phyloP scores from a whole-genome alignment of 2,329 filamentous ascomycete species.

The Celoporthe dispersa region DNA sequence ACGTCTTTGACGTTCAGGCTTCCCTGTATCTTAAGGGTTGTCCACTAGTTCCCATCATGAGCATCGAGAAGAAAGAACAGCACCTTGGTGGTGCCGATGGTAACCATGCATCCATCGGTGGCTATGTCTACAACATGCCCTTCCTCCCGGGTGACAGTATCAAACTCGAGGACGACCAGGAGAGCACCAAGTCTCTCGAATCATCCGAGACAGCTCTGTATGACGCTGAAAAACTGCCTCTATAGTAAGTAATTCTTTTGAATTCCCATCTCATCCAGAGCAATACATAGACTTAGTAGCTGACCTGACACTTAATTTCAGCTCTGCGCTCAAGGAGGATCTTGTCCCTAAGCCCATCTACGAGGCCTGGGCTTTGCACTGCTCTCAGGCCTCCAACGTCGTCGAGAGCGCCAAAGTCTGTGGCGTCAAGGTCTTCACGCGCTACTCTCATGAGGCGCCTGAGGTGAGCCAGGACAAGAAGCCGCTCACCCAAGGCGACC shows the following conservation, averaged over 20 bases:
- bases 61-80: background rate
- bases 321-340: constrained; percentile 31
- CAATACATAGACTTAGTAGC: background rate
- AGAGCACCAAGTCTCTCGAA: constrained; percentile 16
- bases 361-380: constrained; percentile 36
- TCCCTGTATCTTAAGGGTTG: background rate
- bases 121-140: constrained; percentile 20
- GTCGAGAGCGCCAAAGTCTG: constrained; percentile 29
- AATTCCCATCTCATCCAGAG: rapidly evolving
- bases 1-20: too few relatives aligned
- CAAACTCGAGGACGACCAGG: constrained; percentile 14
- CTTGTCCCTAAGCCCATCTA: constrained; percentile 33
- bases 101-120: constrained; percentile 10
- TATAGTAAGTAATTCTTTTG: constrained; percentile 3
- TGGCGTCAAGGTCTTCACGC: constrained; percentile 26
- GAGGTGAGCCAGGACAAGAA: constrained; percentile 14
- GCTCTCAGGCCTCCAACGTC: constrained; percentile 23
- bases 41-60: background rate
- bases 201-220: constrained; percentile 9
- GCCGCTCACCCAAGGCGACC: constrained; percentile 32
- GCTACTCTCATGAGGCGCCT: constrained; percentile 7
- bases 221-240: constrained; percentile 5
- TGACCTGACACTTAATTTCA: constrained; percentile 20
- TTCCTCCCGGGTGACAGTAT: constrained; percentile 7
- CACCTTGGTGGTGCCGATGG: constrained; percentile 6